phyloP scores from a whole-genome alignment of 140 eudicot species.

The Ambrosia hybrid region DNA sequence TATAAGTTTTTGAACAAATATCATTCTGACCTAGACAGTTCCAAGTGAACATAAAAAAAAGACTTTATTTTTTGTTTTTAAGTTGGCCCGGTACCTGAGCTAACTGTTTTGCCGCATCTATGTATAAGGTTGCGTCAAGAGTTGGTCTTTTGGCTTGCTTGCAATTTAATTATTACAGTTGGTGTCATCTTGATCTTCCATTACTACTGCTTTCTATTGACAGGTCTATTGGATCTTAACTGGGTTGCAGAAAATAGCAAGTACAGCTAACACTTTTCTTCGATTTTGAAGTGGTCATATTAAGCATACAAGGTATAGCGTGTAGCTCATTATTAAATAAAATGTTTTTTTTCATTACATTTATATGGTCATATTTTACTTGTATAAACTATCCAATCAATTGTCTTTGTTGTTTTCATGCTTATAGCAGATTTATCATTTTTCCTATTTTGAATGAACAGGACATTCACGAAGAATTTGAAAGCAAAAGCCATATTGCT shows the following conservation, averaged over 20 bases:
- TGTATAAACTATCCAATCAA: neutral
- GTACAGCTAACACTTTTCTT: slow-evolving; percentile 26
- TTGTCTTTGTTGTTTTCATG: neutral
- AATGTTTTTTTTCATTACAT: neutral
- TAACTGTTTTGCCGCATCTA: neutral
- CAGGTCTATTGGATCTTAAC: slow-evolving; percentile 57
- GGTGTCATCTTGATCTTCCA: neutral
- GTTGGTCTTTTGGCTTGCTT: slow-evolving; percentile 3
- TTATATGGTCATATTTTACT: neutral
- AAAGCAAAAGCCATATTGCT: too few relatives aligned
- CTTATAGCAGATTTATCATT: neutral
- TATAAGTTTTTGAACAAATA: too few relatives aligned
- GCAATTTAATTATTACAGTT: too few relatives aligned
- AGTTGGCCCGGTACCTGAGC: neutral
- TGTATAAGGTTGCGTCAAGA: slow-evolving; percentile 4
- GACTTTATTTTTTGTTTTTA: neutral
- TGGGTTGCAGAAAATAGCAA: slow-evolving; percentile 74
- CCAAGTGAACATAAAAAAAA: neutral
- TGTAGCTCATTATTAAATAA: neutral
- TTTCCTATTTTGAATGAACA: slow-evolving; percentile 12
- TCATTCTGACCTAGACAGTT: neutral
- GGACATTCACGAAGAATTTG: too few relatives aligned
- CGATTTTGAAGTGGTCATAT: neutral
- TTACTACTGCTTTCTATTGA: slow-evolving; percentile 9
- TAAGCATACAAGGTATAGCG: too few relatives aligned